Conservation (phyloP, 345 rosid species). For the Stellera chamaejasme region DNA sequence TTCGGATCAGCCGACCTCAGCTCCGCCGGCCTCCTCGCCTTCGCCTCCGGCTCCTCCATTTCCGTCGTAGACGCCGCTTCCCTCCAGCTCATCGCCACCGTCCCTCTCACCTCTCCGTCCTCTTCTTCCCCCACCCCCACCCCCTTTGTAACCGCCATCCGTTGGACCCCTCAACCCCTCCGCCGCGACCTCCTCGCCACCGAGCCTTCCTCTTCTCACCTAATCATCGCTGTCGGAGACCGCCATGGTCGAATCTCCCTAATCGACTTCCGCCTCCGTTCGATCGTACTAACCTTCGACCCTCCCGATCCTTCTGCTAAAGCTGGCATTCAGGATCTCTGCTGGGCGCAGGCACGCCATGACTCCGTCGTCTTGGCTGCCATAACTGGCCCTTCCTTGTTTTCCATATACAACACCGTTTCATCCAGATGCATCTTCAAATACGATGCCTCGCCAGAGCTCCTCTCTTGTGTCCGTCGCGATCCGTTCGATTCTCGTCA, state of each 20-base stretch:
- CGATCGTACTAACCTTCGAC: conserved; percentile 57
- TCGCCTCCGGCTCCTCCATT: conserved; percentile 77
- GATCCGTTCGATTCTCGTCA: conserved; percentile 91
- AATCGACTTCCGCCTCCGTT: conserved; percentile 62
- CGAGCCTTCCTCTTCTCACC: conserved; percentile 65
- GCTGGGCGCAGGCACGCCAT: conserved; percentile 58
- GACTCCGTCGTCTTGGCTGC: conserved; percentile 59
- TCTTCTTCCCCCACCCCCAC: conserved; percentile 42
- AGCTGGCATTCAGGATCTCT: conserved; percentile 79
- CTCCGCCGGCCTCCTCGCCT: conserved; percentile 76
- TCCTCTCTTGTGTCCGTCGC: conserved; percentile 72
- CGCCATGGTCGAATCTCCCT: conserved; percentile 91
- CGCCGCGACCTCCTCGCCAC: conserved; percentile 72
- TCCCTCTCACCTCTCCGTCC: conserved; percentile 72
- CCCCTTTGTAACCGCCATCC: conserved; percentile 74
- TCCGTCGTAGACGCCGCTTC: conserved; percentile 72
- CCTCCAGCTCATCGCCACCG: conserved; percentile 68
- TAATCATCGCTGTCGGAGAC: conserved; percentile 82
- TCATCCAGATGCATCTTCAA: conserved; percentile 52
- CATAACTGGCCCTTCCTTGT: conserved; percentile 61
- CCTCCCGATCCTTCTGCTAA: conserved; percentile 44
- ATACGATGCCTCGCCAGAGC: conserved; percentile 72
- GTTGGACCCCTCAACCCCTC: conserved; percentile 83
- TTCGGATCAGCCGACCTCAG: conserved; percentile 80
- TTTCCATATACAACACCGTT: conserved; percentile 46